Percentiles rank a stretch among this genome's conserved stretches.
Conservation (phyloP, 1,139 yeast species). For the Geotrichum klebahnii region DNA sequence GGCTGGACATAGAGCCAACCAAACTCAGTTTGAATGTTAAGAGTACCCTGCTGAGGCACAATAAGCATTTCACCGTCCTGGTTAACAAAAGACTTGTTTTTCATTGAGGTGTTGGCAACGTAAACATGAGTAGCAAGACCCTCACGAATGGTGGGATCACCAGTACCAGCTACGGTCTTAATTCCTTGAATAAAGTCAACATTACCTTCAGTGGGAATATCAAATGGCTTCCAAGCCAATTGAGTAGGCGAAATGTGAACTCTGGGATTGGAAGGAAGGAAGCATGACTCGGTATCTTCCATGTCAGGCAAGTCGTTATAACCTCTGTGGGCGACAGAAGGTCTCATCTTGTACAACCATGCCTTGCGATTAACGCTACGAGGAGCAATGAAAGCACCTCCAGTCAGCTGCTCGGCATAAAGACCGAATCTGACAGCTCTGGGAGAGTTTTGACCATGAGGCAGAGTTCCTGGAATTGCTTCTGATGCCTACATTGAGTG, state of each 20-base stretch:
- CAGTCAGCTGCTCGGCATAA: conserved; percentile 35
- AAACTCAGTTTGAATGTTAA: conserved; percentile 34
- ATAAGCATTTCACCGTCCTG: conserved; percentile 33
- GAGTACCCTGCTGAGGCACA: conserved; percentile 34
- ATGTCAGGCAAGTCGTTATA: conserved; percentile 14
- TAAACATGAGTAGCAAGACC: conserved; percentile 33
- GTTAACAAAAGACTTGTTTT: conserved; percentile 30
- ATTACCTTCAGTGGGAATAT: not conserved
- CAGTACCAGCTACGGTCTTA: conserved; percentile 34
- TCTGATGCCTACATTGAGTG: conserved; percentile 27
- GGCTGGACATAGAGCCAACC: conserved; percentile 34
- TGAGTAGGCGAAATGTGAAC: conserved; percentile 30
- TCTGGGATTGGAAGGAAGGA: conserved; percentile 21
- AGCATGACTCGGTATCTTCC: conserved; percentile 18
- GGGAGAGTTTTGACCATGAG: conserved; percentile 31
- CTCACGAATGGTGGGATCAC: conserved; percentile 32
- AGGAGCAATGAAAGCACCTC: conserved; percentile 36
- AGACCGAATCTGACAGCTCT: conserved; percentile 31
- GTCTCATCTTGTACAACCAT: conserved; percentile 33
- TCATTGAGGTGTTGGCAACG: conserved; percentile 32
- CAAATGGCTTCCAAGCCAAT: conserved; percentile 34
- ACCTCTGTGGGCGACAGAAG: conserved; percentile 30
- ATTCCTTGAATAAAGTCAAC: conserved; percentile 31
- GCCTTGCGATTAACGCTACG: conserved; percentile 31
- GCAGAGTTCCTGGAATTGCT: conserved; percentile 30